Evolutionary conservation across 2,329 filamentous ascomycete species (phyloP).

Genomic region (Sphaerulina vaccinii): DNA sequence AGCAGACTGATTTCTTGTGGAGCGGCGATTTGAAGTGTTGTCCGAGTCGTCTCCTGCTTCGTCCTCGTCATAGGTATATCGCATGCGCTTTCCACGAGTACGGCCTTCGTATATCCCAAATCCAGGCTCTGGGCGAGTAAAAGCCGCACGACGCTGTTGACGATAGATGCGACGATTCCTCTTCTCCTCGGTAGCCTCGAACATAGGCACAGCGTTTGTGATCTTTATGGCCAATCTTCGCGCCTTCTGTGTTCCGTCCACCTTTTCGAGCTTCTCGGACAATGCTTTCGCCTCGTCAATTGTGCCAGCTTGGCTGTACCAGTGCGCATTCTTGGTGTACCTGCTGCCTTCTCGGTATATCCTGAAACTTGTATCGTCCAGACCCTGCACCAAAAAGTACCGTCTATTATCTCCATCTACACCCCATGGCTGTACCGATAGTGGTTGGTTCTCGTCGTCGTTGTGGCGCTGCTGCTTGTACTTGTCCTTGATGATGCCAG

Average conservation of each 20-base stretch:
- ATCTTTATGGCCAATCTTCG: slow-evolving; percentile 77
- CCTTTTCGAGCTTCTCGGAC: slow-evolving; percentile 70
- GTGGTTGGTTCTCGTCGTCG: slow-evolving; percentile 75
- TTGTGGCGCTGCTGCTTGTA: slow-evolving; percentile 86
- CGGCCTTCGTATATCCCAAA: slow-evolving; percentile 95
- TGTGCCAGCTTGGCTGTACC: slow-evolving; percentile 88
- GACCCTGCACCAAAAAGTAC: slow-evolving; percentile 90
- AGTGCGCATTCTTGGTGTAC: slow-evolving; percentile 67
- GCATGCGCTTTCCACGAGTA: slow-evolving; percentile 91
- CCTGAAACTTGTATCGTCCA: slow-evolving; percentile 90
- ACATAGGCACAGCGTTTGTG: slow-evolving; percentile 74
- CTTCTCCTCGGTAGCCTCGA: slow-evolving; percentile 96
- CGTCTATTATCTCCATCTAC: slow-evolving; percentile 84
- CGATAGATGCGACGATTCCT: slow-evolving; percentile 90
- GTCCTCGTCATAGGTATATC: slow-evolving; percentile 94
- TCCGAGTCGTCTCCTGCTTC: slow-evolving; percentile 73
- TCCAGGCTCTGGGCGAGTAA: slow-evolving; percentile 80
- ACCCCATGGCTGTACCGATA: slow-evolving; percentile 89
- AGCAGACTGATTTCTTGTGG: slow-evolving; percentile 60
- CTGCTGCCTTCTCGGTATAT: slow-evolving; percentile 93
- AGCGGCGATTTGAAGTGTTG: slow-evolving; percentile 63
- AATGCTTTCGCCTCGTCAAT: slow-evolving; percentile 81
- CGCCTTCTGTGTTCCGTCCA: slow-evolving; percentile 79
- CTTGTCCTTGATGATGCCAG: slow-evolving; percentile 75
- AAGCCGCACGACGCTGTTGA: slow-evolving; percentile 78